These are phyloP conservation scores for Pleoardoris graminearum DNA, from an alignment of 2,329 filamentous ascomycete species.

Conservation along the genomic window DNA sequence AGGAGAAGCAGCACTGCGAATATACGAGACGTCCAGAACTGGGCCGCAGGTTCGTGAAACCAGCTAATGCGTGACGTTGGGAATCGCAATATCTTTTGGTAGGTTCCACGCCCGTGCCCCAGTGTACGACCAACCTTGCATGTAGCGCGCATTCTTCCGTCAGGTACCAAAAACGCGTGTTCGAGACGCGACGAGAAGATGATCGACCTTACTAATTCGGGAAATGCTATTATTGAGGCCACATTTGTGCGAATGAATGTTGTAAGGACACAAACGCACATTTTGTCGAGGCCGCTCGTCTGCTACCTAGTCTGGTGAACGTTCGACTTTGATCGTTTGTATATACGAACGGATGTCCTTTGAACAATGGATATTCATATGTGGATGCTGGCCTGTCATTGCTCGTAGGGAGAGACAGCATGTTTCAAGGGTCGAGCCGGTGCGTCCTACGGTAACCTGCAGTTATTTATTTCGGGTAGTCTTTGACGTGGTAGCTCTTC, in stretches of 20 bases:
- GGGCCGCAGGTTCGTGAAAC: conserved; percentile 1
- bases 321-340: no score
- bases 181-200: conserved; percentile 20
- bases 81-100: conserved; percentile 12
- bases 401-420: conserved; percentile 20
- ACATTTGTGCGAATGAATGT: conserved; percentile 22
- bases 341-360: no score
- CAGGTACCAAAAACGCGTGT: conserved; percentile 32
- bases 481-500: conserved; percentile 94
- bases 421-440: conserved; percentile 15
- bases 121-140: conserved; percentile 37
- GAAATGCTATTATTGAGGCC: conserved; percentile 14
- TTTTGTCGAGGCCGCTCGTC: not conserved
- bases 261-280: conserved; percentile 4
- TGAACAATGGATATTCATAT: not conserved
- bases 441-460: conserved; percentile 18
- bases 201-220: conserved; percentile 21
- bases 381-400: conserved; percentile 5
- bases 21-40: not conserved
- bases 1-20: not conserved
- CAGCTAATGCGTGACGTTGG: conserved; percentile 13
- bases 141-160: conserved; percentile 32
- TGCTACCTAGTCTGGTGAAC: not conserved
- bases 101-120: conserved; percentile 8
- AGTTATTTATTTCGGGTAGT: conserved; percentile 61